phyloP scores from a whole-genome alignment of 1,284 basidiomycete species.

The Clitocybe nebularis region DNA sequence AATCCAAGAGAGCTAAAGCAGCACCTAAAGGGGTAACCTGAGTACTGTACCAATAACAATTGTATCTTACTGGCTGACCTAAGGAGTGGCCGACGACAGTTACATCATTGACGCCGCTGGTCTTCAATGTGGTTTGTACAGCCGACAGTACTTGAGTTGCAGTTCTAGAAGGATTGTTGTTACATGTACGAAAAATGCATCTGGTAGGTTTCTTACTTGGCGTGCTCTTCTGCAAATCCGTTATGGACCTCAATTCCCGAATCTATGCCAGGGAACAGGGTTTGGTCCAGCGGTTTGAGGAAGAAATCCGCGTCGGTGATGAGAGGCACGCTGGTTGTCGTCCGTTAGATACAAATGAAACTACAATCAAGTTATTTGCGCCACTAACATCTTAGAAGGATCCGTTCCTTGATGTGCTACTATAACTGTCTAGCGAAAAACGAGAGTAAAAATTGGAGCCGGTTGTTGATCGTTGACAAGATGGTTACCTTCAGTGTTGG shows the following conservation, averaged over 20 bases:
- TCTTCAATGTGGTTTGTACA: constrained; percentile 38
- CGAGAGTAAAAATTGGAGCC: neutral
- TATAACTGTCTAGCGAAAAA: constrained; percentile 32
- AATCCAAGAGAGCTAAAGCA: constrained; percentile 46
- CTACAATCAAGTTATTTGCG: neutral
- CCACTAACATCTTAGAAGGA: constrained; percentile 39
- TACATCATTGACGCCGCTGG: constrained; percentile 37
- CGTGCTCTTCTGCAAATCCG: constrained; percentile 54
- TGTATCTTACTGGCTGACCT: constrained; percentile 25
- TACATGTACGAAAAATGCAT: neutral
- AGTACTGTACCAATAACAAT: constrained; percentile 8
- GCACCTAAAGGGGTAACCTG: constrained; percentile 30
- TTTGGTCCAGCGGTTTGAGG: constrained; percentile 33
- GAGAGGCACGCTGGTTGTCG: constrained; percentile 35
- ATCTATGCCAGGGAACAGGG: constrained; percentile 56
- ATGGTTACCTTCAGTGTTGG: constrained; percentile 22
- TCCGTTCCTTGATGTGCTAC: constrained; percentile 55
- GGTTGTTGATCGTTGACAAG: neutral
- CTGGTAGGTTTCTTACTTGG: constrained; percentile 33
- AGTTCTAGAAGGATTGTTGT: constrained; percentile 31
- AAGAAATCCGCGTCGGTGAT: constrained; percentile 52
- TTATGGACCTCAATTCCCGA: constrained; percentile 47
- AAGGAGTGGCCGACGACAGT: constrained; percentile 56
- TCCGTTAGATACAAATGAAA: neutral
- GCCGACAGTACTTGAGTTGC: constrained; percentile 45